Evolutionary conservation across 2,329 filamentous ascomycete species (phyloP), one percentile per base, ranked within the genome.

Genomic region (Graphilbum ipis-grandicollis): DNA sequence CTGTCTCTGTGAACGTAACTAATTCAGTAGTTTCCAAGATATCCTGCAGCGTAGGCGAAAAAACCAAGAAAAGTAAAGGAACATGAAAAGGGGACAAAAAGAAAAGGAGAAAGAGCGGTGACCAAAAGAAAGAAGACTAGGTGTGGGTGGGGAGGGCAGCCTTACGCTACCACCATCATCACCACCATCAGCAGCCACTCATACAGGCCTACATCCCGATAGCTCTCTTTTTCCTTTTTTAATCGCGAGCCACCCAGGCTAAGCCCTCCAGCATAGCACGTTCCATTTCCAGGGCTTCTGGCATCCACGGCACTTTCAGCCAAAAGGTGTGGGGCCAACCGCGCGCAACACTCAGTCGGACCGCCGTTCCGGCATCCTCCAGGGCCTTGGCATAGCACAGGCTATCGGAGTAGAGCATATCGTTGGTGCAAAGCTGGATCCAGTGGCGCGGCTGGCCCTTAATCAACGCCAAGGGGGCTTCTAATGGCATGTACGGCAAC

Each of bases 251-350:
- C 42, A 63, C 42, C 62, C 62, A 63, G 19, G 46, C 48, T 36
- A 64, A 38, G 1, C 60, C 62, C 12, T 53, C 43, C 15, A 64
- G 22, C 54, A 64, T 59, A 31, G 52, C 53, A 42, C 43, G 46
- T 34, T 68, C 63, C 9, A 57, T 60, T 43, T 52, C 46, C 14
- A 57, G 44, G 6, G 62, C 57, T 44, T 53, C 50, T 12, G 55
- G 46, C 45, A 65, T 44, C 39, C 56, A 48, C 25, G 59, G 62
- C 17, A 56, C 56, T 49, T 60, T 56, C 39, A 68, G 46, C 65
- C 65, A 68, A 45, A 65, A 68, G 8, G 65, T 68, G 51, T 68
- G 65, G 15, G 64, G 63, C 55, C 57, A 66, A 9, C 63, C 63
- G 37, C 46, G 41, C 21, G 64, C 53, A 2, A 66, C 53, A 43